Percentiles rank a stretch among this genome's conserved stretches.
Conservation (phyloP, 305 asterid genomes). For the Ajuga reptans region DNA sequence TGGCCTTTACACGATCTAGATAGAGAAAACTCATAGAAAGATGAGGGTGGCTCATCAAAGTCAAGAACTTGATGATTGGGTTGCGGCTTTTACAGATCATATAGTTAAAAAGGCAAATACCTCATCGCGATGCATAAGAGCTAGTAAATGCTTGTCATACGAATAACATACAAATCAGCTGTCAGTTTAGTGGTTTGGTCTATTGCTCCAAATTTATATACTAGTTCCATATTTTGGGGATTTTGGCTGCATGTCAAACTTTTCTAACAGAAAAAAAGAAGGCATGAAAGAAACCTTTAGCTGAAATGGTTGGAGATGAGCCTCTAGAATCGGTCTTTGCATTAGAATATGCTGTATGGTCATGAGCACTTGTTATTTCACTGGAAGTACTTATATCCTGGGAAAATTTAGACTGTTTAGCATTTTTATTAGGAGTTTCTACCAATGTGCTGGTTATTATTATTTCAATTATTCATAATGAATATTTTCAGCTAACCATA, state of each 20-base stretch:
- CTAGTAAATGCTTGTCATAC: not conserved
- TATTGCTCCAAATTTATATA: not conserved
- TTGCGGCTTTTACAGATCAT: slow-evolving; percentile 5
- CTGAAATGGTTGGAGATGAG: not conserved
- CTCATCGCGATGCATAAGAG: slow-evolving; percentile 4
- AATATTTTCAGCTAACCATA: slow-evolving; percentile 11
- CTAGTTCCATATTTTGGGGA: not conserved
- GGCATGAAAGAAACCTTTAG: not conserved
- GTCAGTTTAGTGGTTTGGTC: not conserved
- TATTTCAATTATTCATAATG: not conserved
- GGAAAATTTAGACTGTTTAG: not conserved
- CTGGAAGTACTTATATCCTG: not conserved
- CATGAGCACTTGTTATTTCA: not conserved
- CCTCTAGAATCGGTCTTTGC: not conserved
- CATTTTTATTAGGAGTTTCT: not conserved
- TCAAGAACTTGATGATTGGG: not conserved
- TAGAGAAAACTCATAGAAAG: no score
- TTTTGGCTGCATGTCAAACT: not conserved
- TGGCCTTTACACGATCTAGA: no score
- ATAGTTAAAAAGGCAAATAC: not conserved
- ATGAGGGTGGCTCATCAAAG: not conserved
- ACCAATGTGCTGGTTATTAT: not conserved
- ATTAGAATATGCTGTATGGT: not conserved
- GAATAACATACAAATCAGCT: not conserved
- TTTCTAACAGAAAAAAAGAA: not conserved